phyloP scores from a whole-genome alignment of 2,329 filamentous ascomycete species.

The Penicillium vulpinum region DNA sequence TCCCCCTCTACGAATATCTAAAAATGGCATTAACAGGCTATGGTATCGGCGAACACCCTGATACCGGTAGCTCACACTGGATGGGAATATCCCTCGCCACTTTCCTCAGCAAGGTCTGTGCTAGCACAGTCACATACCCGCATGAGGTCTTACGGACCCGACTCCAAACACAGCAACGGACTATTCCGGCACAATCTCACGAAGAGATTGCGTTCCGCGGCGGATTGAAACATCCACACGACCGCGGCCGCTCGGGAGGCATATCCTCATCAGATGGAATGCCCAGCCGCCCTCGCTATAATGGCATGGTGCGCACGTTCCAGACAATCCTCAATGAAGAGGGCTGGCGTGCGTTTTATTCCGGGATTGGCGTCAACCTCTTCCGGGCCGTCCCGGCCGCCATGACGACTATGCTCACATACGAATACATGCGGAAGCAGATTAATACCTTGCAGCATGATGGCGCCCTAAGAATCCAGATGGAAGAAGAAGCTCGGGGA shows the following conservation, averaged over 20 bases:
- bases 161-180: conserved; percentile 86
- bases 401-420: conserved; percentile 96
- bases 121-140: conserved; percentile 92
- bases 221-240: conserved; percentile 39
- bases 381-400: conserved; percentile 92
- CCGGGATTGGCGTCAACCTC: conserved; percentile 96
- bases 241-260: conserved; percentile 47
- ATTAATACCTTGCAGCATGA: conserved; percentile 57
- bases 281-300: conserved; percentile 62
- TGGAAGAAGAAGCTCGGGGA: conserved; percentile 17
- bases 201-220: conserved; percentile 54
- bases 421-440: conserved; percentile 70
- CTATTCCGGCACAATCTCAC: conserved; percentile 48
- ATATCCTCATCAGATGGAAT: conserved; percentile 58
- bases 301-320: conserved; percentile 77
- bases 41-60: conserved; percentile 73
- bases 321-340: conserved; percentile 84
- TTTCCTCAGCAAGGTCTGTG: conserved; percentile 89
- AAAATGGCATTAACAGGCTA: conserved; percentile 88
- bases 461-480: conserved; percentile 39
- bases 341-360: conserved; percentile 95
- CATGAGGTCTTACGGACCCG: conserved; percentile 94
- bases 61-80: conserved; percentile 68
- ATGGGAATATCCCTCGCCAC: conserved; percentile 82
- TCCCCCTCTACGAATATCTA: conserved; percentile 91